Base-by-base conservation (phyloP, 2,329 filamentous ascomycete species). In the Pleoardoris graminearum region DNA sequence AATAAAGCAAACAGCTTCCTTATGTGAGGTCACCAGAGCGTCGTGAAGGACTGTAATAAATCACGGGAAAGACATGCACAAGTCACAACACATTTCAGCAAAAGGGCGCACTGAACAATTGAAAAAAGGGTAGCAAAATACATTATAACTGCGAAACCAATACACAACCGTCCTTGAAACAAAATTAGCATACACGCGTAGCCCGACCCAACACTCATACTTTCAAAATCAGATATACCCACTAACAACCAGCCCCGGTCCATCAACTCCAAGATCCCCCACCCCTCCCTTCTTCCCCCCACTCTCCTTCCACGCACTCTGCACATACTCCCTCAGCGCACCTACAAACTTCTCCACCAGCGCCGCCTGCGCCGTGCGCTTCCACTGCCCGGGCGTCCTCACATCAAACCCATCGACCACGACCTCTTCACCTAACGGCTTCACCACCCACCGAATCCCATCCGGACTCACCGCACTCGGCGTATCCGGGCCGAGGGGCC, bases 361-460 rank as follows among this genome's bases (percentile, higher is more conserved):
- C 3, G 10, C 35, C 19, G 54, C 62, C 50, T 70, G 63, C 48
- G 57, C 60, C 29, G 52, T 66, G 0, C 61, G 60, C 56, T 58
- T 54, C 66, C 66, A 69, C 37, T 63, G 58, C 4, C 45, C 25
- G 2, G 65, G 62, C 2, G 69, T 45, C 45, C 62, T 57, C 10
- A 69, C 57, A 46, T 68, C 63, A 25, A 66, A 70, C 1, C 67
- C 66, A 50, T 70, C 66, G 5, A 69, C 45, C 1, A 67, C 61
- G 0, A 68, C 67, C 23, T 66, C 62, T 14, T 65, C 61, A 7
- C 65, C 67, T 0, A 69, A 51, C 8, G 66, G 67, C 19, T 54
- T 51, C 2, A 41, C 32, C 17, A 57, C 21, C 62, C 59, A 65
- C 1, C 42, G 17, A 14, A 59, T 54, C 2, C 55, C 54, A 35